Evolutionary conservation across 2,329 filamentous ascomycete genomes (phyloP), one percentile per base, ranked within the genome.

Genomic region (Gremmenia infestans): DNA sequence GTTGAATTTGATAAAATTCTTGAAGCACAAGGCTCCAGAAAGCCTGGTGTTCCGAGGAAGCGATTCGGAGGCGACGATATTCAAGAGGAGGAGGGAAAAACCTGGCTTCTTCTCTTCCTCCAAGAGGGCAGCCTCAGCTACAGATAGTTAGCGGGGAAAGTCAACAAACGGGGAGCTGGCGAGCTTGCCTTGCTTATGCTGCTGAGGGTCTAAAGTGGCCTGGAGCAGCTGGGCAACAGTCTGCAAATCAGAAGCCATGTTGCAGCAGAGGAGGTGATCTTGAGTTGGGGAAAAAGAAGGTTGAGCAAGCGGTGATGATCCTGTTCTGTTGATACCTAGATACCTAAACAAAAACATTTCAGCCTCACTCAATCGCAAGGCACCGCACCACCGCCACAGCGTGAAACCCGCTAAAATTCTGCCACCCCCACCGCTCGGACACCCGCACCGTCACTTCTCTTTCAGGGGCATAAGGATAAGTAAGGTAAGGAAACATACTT

Each of bases 1-100:
- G 78, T 91, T 94, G 70, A 88, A 85, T 73, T 89, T 88, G 69
- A 99, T 91, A 73, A 96, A 96, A 78, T 99, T 99, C 76, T 99
- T 99, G 82, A 99, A 99, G 77, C 89, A 94, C 58, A 99, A 81
- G 28, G 94, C 90, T 67, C 89, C 90, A 6, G 93, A 85, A 43
- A 99, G 85, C 60, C 94, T 86, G 59, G 89, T 94, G 67, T 89
- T 93, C 62, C 80, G 75, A 42, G 90, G 86, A 61, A 88, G 82
- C 43, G 81, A 77, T 55, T 86, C 82, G 63, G 87, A 85, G 61
- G 89, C 90, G 67, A 96, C 91, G 69, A 97, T 95, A 67, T 93
- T 91, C 52, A 99, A 87, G 53, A 99, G 85, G 54, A 81, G 80
- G 51, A 97, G 80, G 15, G 93, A 95, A 77, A 96, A 99, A 68